Conservation (phyloP, 371 early-diverging fungal species). For the Edhazardia aedis region DNA sequence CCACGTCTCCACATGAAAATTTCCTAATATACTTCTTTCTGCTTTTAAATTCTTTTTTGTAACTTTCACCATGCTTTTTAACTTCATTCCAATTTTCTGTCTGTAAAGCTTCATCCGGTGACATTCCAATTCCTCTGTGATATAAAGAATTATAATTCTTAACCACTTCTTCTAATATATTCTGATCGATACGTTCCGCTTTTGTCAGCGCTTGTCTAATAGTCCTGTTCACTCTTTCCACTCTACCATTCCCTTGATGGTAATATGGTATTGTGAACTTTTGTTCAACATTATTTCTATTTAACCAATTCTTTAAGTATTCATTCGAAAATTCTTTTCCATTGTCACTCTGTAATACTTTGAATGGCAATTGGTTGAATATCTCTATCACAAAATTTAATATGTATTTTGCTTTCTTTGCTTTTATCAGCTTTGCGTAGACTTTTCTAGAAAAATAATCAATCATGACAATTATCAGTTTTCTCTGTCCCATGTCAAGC, state of each 20-base stretch:
- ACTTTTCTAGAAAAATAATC: neutral
- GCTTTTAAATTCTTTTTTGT: too few species aligned
- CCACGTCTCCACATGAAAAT: too few species aligned
- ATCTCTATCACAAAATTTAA: neutral
- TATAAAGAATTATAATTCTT: neutral
- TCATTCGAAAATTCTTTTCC: too few species aligned
- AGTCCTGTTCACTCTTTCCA: conserved; percentile 2
- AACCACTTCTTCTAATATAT: neutral
- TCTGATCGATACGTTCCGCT: neutral
- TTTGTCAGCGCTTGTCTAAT: neutral
- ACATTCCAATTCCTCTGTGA: too few species aligned
- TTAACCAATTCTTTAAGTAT: neutral
- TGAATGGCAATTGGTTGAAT: too few species aligned
- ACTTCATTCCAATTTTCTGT: too few species aligned
- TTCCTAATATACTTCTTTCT: too few species aligned
- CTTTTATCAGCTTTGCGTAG: neutral
- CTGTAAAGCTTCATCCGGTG: too few species aligned
- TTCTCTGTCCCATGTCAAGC: neutral
- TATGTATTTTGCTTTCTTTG: neutral
- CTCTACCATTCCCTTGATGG: conserved; percentile 1
- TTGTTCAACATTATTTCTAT: neutral
- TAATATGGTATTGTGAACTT: neutral
- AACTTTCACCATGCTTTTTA: too few species aligned
- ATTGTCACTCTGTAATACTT: too few species aligned
- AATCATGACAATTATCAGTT: neutral